phyloP scores from a whole-genome alignment of 2,329 filamentous ascomycete genomes.

The Penicillium nordicum region DNA sequence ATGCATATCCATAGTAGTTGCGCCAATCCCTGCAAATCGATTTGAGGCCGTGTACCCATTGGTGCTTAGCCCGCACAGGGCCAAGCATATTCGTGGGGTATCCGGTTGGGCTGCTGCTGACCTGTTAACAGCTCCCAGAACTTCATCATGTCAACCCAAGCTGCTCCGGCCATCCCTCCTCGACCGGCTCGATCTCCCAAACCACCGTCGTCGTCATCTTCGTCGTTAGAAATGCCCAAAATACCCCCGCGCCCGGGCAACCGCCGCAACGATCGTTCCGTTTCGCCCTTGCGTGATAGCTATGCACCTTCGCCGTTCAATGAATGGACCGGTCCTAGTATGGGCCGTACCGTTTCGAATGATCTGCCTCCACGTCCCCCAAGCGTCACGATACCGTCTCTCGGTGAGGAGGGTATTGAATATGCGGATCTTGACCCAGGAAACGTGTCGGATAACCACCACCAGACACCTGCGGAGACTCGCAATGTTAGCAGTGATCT shows the following conservation, averaged over 20 bases:
- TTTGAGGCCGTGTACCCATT: background rate
- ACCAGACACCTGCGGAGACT: slow-evolving; percentile 64
- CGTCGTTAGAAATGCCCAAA: slow-evolving; percentile 57
- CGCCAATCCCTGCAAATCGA: slow-evolving; percentile 1
- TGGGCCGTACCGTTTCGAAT: slow-evolving; percentile 33
- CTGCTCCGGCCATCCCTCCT: slow-evolving; percentile 59
- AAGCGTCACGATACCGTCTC: slow-evolving; percentile 76
- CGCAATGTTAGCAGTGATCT: slow-evolving; percentile 75
- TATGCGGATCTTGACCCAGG: slow-evolving; percentile 63
- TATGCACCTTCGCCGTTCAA: slow-evolving; percentile 86
- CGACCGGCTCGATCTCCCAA: slow-evolving; percentile 57
- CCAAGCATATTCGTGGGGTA: background rate
- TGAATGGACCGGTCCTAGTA: slow-evolving; percentile 51
- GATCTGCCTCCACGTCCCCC: slow-evolving; percentile 57
- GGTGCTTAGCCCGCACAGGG: background rate
- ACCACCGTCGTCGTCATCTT: slow-evolving; percentile 33
- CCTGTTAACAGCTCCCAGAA: slow-evolving; percentile 2
- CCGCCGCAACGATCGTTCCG: slow-evolving; percentile 66
- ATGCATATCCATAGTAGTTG: background rate
- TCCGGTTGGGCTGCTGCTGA: slow-evolving; percentile 16
- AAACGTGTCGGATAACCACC: slow-evolving; percentile 42
- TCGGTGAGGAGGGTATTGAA: slow-evolving; percentile 87
- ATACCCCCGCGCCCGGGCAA: slow-evolving; percentile 72
- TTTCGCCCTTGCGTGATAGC: slow-evolving; percentile 72
- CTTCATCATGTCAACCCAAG: slow-evolving; percentile 39